Evolutionary conservation across 1,284 basidiomycete species (phyloP).

Genomic region (Ustilago shanxiensis): DNA sequence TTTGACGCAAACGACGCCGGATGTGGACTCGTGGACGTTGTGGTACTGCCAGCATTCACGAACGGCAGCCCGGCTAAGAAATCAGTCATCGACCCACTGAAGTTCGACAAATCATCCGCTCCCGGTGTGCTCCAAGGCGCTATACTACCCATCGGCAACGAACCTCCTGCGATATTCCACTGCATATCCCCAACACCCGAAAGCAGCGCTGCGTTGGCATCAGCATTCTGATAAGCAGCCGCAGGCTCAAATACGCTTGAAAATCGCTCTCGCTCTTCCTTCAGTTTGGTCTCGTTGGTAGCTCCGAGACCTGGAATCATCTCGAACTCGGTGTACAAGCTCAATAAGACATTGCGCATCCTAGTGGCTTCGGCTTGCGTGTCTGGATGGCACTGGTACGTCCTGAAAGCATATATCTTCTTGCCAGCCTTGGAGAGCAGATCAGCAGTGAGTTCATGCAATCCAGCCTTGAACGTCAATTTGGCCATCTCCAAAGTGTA

Average conservation of each 20-base stretch:
- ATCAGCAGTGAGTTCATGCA: conserved; percentile 44
- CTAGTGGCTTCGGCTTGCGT: conserved; percentile 32
- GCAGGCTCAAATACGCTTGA: conserved; percentile 38
- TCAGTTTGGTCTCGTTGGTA: conserved; percentile 29
- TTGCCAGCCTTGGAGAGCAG: conserved; percentile 36
- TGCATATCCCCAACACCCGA: conserved; percentile 26
- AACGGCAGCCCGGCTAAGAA: conserved; percentile 33
- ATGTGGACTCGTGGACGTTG: conserved; percentile 20
- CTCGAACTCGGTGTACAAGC: conserved; percentile 35
- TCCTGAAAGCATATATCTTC: conserved; percentile 44
- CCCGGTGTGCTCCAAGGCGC: conserved; percentile 35
- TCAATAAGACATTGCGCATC: conserved; percentile 27
- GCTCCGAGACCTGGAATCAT: conserved; percentile 43
- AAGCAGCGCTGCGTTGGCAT: conserved; percentile 8
- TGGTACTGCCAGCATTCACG: conserved; percentile 13
- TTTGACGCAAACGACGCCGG: conserved; percentile 17
- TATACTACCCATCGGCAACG: conserved; percentile 7
- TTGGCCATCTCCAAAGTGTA: conserved; percentile 45
- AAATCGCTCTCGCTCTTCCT: conserved; percentile 29
- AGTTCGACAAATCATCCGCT: conserved; percentile 22
- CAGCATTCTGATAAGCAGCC: conserved; percentile 12
- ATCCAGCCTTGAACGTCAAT: conserved; percentile 27
- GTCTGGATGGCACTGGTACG: conserved; percentile 40
- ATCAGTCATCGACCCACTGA: conserved; percentile 31
- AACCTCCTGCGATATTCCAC: conserved; percentile 11